Evolutionary conservation across 23 red algal genomes (phyloP), one percentile per base, ranked within the genome.

Genomic region (Chondrus crispus): DNA sequence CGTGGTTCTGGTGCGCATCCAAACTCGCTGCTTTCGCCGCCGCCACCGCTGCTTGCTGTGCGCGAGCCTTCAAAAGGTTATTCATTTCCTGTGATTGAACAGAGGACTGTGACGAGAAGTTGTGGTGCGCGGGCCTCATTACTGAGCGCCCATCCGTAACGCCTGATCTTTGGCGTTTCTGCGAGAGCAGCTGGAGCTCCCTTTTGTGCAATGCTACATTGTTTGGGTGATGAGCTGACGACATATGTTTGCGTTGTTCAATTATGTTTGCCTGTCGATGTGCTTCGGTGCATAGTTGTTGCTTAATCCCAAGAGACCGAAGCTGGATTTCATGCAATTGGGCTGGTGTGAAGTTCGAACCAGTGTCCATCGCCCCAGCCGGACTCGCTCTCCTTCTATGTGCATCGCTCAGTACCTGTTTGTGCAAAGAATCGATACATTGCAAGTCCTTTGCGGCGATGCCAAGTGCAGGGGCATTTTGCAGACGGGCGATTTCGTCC

Each of bases 401-500:
- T 19, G 74, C 42, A 73, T 51, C 46, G 30, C 46, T 40, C 57
- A 58, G 44, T 9, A 66, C 84, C 16, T 68, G 44, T 44, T 75
- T 87, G 14, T 28, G 62, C 10, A 87, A 54, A 33, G 41, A 13
- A 47, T 87, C 66, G 43, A 87, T 87, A 19, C 36, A 48, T 72
- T 87, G 64, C 19, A 68, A 40, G 41, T 87, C 63, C 36, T 87
- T 68, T 11, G 60, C 43, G 57, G 84, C 24, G 12, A 87, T 48
- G 13, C 40, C 39, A 37, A 90, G 63, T 36, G 11, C 24, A 37
- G 32, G 48, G 39, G 73, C 52, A 19, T 74, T 3, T 78, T 39
- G 49, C 32, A 90, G 87, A 46, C 42, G 66, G 8, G 53, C 49
- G 80, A 90, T 44, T 19, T 92, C 89, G 30, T 40, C 44, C 14